Evolutionary conservation across 257 asterid genomes (phyloP).

Genomic region (Forsythia suspensa): DNA sequence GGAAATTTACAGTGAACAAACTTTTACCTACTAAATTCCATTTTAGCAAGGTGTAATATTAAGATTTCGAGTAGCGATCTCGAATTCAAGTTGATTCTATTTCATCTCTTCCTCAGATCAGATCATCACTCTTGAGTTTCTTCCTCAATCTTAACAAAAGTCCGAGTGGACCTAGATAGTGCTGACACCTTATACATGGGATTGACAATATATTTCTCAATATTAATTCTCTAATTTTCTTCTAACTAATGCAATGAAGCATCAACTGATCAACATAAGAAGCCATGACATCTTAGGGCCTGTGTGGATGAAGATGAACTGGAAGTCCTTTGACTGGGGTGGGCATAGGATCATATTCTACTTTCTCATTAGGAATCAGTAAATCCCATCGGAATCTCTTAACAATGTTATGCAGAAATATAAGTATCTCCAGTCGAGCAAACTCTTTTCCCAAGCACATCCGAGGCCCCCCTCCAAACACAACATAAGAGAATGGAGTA

Average conservation of each 20-base stretch:
- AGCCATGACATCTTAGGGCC: slow-evolving; percentile 1
- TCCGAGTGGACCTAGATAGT: not conserved
- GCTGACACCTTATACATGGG: not conserved
- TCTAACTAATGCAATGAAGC: not conserved
- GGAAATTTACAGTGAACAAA: not conserved
- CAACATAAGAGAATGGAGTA: slow-evolving; percentile 21
- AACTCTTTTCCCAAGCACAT: slow-evolving; percentile 70
- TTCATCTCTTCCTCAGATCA: no score
- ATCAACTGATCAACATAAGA: not conserved
- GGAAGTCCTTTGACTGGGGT: slow-evolving; percentile 56
- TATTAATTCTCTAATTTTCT: not conserved
- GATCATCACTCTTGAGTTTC: not conserved
- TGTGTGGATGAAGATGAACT: slow-evolving; percentile 35
- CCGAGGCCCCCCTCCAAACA: slow-evolving; percentile 30
- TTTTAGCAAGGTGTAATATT: not conserved
- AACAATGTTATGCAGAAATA: slow-evolving; percentile 47
- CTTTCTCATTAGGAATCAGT: slow-evolving; percentile 39
- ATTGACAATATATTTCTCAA: not conserved
- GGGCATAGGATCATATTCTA: slow-evolving; percentile 58
- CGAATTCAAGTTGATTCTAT: no score
- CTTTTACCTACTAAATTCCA: not conserved
- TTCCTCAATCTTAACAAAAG: not conserved
- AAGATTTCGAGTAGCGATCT: not conserved
- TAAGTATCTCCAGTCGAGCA: slow-evolving; percentile 58
- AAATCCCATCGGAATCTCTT: slow-evolving; percentile 47